A percentile compares a stretch with the other conserved stretches of the same genome.
Evolutionary conservation across 2,329 filamentous ascomycete species (phyloP).

Genomic region (Pyrenophora tritici-repentis): DNA sequence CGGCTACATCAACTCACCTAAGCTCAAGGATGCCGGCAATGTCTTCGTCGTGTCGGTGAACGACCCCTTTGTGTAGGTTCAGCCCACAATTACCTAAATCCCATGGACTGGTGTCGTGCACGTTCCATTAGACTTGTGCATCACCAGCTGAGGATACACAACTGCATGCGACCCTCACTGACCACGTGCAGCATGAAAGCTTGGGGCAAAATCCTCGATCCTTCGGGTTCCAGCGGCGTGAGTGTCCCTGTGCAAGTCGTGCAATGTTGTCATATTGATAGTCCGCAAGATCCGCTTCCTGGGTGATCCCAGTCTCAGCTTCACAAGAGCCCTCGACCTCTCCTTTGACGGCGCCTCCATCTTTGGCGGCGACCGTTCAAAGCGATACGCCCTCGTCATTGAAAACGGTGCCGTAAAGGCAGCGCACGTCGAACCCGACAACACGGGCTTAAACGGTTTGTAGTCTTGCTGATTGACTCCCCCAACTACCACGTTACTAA

Average conservation of each 20-base stretch:
- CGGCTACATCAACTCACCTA: conserved; percentile 79
- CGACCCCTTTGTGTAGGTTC: conserved; percentile 84
- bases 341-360: conserved; percentile 78
- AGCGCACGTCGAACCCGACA: conserved; percentile 84
- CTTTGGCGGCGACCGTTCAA: conserved; percentile 81
- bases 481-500: neutral
- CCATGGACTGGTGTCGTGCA: conserved; percentile 5
- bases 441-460: conserved; percentile 78
- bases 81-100: neutral
- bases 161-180: conserved; percentile 14
- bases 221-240: conserved; percentile 74
- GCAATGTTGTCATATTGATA: conserved; percentile 11
- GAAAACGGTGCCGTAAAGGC: conserved; percentile 85
- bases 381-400: conserved; percentile 83
- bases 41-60: conserved; percentile 94
- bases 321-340: conserved; percentile 83
- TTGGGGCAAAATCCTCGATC: conserved; percentile 80
- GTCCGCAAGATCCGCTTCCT: conserved; percentile 78
- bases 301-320: conserved; percentile 76
- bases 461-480: neutral
- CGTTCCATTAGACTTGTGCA: conserved; percentile 17
- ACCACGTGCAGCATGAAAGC: conserved; percentile 75
- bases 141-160: conserved; percentile 15
- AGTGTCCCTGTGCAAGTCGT: conserved; percentile 44
- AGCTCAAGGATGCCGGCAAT: conserved; percentile 77